These are phyloP conservation scores for Podosphaera leucotricha DNA, from an alignment of 2,329 filamentous ascomycete genomes.

Conservation along the genomic window DNA sequence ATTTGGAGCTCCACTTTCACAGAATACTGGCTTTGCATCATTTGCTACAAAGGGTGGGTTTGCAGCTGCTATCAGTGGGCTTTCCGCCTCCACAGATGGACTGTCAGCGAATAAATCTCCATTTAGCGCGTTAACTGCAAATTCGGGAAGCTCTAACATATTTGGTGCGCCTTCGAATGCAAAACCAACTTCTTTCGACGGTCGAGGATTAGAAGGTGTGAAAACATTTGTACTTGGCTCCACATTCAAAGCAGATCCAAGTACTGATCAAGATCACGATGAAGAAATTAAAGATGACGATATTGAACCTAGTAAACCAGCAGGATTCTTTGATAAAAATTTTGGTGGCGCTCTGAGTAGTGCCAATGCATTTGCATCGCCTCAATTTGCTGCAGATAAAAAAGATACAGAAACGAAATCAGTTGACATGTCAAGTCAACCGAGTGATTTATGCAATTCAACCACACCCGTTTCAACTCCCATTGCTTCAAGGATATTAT, in stretches of 20 bases:
- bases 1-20: conserved; percentile 16
- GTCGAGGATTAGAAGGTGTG: conserved; percentile 10
- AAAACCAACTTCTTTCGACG: conserved; percentile 7
- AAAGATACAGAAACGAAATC: conserved; percentile 30
- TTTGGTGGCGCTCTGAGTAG: conserved; percentile 36
- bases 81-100: conserved; percentile 1
- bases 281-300: no score
- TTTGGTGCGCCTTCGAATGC: conserved; percentile 11
- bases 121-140: not conserved
- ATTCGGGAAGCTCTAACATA: conserved; percentile 10
- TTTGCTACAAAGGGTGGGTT: conserved; percentile 34
- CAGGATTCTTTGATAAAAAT: conserved; percentile 31
- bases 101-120: not conserved
- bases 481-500: conserved; percentile 7
- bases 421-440: conserved; percentile 7
- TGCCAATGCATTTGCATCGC: conserved; percentile 16
- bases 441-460: conserved; percentile 4
- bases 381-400: conserved; percentile 7
- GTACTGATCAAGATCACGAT: conserved; percentile 38
- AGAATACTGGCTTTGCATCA: conserved; percentile 24
- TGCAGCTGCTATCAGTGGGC: conserved; percentile 11
- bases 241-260: conserved; percentile 21
- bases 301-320: conserved; percentile 19
- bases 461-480: conserved; percentile 11
- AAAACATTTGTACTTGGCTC: conserved; percentile 13